A percentile compares a stretch with the other conserved stretches of the same genome.
Conservation (phyloP, 2,329 filamentous ascomycete species). For the Exophiala calicioides region DNA sequence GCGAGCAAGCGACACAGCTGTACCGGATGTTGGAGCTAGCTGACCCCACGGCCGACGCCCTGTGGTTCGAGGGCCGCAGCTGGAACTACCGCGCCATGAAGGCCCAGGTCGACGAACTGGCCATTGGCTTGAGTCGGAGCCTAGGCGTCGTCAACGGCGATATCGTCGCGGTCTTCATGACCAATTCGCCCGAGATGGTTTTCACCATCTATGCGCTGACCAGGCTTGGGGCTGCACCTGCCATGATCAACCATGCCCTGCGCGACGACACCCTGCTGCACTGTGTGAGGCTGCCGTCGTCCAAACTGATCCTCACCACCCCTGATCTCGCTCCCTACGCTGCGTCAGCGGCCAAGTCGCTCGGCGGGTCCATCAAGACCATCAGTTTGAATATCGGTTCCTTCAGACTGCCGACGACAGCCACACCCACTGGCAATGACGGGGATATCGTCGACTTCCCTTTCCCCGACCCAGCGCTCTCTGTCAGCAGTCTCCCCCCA, state of each 20-base stretch:
- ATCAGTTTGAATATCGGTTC: constrained; percentile 25
- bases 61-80: constrained; percentile 52
- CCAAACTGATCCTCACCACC: constrained; percentile 46
- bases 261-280: constrained; percentile 50
- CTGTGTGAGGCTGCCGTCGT: constrained; percentile 46
- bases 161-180: constrained; percentile 50
- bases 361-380: constrained; percentile 30
- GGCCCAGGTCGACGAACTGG: constrained; percentile 47
- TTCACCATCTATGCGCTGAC: constrained; percentile 47
- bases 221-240: constrained; percentile 48
- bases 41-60: constrained; percentile 42
- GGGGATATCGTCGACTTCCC: constrained; percentile 19
- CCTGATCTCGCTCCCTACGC: constrained; percentile 43
- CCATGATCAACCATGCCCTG: constrained; percentile 51
- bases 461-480: constrained; percentile 15
- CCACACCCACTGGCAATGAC: constrained; percentile 34
- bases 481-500: constrained; percentile 11
- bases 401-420: constrained; percentile 9
- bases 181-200: constrained; percentile 54
- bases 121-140: constrained; percentile 41
- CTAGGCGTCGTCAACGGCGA: constrained; percentile 43
- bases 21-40: constrained; percentile 47
- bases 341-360: constrained; percentile 21
- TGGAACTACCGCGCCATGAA: constrained; percentile 46
- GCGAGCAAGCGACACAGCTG: constrained; percentile 40